Base-by-base conservation (phyloP, 2,329 filamentous ascomycete species). In the Hawksworthiomyces lignivorus region DNA sequence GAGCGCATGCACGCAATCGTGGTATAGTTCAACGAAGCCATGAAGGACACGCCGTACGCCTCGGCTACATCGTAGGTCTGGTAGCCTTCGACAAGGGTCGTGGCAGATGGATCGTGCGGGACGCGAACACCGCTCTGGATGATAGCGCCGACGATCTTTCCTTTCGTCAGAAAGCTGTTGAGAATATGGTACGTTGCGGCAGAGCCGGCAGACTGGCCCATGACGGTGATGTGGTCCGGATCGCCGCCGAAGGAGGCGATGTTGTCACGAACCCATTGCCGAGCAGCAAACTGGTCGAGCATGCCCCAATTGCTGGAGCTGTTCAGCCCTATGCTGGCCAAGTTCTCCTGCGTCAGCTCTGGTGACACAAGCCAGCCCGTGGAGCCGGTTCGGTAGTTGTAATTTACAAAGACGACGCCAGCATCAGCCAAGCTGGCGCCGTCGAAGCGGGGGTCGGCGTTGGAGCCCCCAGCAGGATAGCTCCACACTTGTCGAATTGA, bases 321-420 rank as follows among this genome's bases (percentile, higher is more conserved):
- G n/a, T n/a, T n/a, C n/a, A n/a, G n/a, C n/a, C n/a, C n/a, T n/a
- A n/a, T n/a, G n/a, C n/a, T n/a, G n/a, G n/a, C n/a, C 9, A 72
- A 59, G 39, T 70, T 70, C 28, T 69, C 69, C 12, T 67, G 64
- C 19, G 75, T 68, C 42, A 75, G 51, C 10, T 59, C 57, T 12
- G 39, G 20, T 17, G 30, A 20, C 12, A 39, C 70, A 22, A 85
- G 59, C 59, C 88, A 87, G 0, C 84, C 84, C 54, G 87, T 65
- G 4, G 75, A 72, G 2, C 77, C 77, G 36, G 84, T 68, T 12
- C 82, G 70, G 57, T 84, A 77, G 57, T 73, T 75, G 54, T 80
- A 72, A 54, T 67, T 72, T 40, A 81, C 67, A 27, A 65, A 73
- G 32, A 84, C 63, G 43, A 83, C 62, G 7, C 70, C 70, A 36